Percentiles rank a stretch among this genome's conserved stretches.
These are phyloP conservation scores for Rhizophagus prolifer DNA, from an alignment of 192 early-diverging fungal species.

Conservation along the genomic window DNA sequence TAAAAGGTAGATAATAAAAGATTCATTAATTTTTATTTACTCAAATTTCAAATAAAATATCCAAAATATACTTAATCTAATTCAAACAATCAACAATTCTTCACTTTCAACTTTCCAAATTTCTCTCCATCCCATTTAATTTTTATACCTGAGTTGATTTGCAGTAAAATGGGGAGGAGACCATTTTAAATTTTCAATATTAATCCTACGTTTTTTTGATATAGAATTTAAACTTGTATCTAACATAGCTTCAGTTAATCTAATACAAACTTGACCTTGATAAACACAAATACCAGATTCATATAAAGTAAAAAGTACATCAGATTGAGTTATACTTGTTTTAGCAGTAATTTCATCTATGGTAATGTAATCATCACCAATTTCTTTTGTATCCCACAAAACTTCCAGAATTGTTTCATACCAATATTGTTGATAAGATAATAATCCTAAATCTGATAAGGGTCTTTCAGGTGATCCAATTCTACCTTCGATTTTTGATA, in stretches of 20 bases:
- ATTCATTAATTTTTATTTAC: too few relatives aligned
- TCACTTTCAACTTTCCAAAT: background rate
- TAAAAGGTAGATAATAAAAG: too few relatives aligned
- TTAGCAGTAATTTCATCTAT: background rate
- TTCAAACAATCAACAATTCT: too few relatives aligned
- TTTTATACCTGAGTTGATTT: background rate
- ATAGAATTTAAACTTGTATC: background rate
- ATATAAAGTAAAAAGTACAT: background rate
- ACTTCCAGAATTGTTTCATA: conserved; percentile 80
- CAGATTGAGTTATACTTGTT: background rate
- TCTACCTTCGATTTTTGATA: conserved; percentile 89
- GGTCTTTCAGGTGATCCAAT: conserved; percentile 97
- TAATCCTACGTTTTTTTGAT: background rate
- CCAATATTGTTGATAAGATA: conserved; percentile 98
- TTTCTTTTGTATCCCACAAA: conserved; percentile 37
- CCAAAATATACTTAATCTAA: too few relatives aligned
- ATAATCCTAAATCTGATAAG: conserved; percentile 90
- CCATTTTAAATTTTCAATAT: background rate
- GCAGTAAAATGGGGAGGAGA: background rate
- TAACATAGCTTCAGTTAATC: background rate
- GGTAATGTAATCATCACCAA: background rate
- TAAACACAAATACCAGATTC: conserved; percentile 1
- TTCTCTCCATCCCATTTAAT: background rate
- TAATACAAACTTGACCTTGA: background rate
- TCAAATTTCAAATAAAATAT: too few relatives aligned